Percentiles rank a stretch among this genome's conserved stretches.
Evolutionary conservation across 1,139 yeast genomes (phyloP).

Genomic region (Pneumocystis sp.): DNA sequence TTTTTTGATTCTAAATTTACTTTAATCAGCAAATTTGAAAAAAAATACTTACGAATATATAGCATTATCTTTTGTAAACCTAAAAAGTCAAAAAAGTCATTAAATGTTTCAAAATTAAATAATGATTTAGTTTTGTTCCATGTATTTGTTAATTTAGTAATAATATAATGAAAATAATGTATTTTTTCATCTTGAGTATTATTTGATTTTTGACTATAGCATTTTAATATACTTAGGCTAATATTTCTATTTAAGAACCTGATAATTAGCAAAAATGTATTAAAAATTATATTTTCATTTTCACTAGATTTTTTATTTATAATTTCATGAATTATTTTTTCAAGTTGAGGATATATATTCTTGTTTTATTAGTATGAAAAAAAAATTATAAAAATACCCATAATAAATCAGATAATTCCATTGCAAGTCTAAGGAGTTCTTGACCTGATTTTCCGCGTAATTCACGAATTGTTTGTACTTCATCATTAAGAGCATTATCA

Average conservation of each 20-base stretch:
- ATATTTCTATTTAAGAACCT: slow-evolving; percentile 1
- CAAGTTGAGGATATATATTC: slow-evolving; percentile 12
- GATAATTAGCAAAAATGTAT: not conserved
- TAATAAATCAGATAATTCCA: slow-evolving; percentile 11
- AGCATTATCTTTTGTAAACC: slow-evolving; percentile 90
- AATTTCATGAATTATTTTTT: slow-evolving; percentile 6
- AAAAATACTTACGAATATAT: slow-evolving; percentile 54
- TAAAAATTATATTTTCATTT: slow-evolving; percentile 2
- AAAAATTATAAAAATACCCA: slow-evolving; percentile 2
- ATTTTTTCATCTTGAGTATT: slow-evolving; percentile 45
- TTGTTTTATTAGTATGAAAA: not conserved
- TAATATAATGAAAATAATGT: slow-evolving; percentile 67
- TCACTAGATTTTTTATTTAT: slow-evolving; percentile 1
- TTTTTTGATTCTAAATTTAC: slow-evolving; percentile 19
- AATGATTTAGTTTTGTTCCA: slow-evolving; percentile 82
- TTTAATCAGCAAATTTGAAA: not conserved
- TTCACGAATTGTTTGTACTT: slow-evolving; percentile 68
- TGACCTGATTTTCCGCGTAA: slow-evolving; percentile 87
- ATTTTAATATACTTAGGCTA: slow-evolving; percentile 1
- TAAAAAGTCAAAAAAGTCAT: slow-evolving; percentile 95
- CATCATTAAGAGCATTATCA: slow-evolving; percentile 32
- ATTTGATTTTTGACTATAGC: slow-evolving; percentile 64
- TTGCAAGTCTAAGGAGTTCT: slow-evolving; percentile 34
- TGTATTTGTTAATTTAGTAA: slow-evolving; percentile 78
- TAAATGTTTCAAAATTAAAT: slow-evolving; percentile 82